Evolutionary conservation across 1,139 yeast species (phyloP).

Genomic region (Taiozyma sp.): DNA sequence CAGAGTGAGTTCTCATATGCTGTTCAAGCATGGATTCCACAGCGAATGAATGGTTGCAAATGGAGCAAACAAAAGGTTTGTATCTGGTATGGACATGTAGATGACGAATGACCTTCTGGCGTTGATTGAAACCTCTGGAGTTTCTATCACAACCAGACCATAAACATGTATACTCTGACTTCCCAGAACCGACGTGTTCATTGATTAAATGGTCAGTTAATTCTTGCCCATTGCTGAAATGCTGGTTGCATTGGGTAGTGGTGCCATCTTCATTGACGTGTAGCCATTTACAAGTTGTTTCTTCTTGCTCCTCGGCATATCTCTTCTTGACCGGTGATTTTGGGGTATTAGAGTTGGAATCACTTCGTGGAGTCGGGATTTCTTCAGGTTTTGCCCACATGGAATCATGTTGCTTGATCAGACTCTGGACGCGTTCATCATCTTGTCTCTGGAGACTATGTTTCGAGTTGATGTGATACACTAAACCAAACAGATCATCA

Average conservation of each 20-base stretch:
- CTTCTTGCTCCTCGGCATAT: slow-evolving; percentile 6
- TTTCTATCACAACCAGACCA: slow-evolving; percentile 80
- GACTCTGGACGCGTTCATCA: slow-evolving; percentile 6
- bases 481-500: slow-evolving; percentile 44
- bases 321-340: not conserved
- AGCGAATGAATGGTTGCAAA: slow-evolving; percentile 65
- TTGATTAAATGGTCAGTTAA: slow-evolving; percentile 67
- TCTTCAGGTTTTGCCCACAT: not conserved
- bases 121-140: slow-evolving; percentile 61
- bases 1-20: slow-evolving; percentile 83
- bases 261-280: not conserved
- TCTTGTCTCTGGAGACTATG: slow-evolving; percentile 26
- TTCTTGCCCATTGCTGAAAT: slow-evolving; percentile 49
- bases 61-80: slow-evolving; percentile 66
- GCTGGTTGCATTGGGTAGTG: slow-evolving; percentile 36
- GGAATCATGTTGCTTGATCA: not conserved
- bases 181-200: slow-evolving; percentile 71
- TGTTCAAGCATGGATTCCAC: slow-evolving; percentile 50
- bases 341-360: not conserved
- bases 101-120: slow-evolving; percentile 85
- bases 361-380: not conserved
- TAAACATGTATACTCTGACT: slow-evolving; percentile 60
- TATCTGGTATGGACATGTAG: slow-evolving; percentile 83
- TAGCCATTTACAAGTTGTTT: slow-evolving; percentile 20
- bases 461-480: slow-evolving; percentile 56